Conservation (phyloP, 768 basidiomycete species). For the Termitomyces heimii region DNA sequence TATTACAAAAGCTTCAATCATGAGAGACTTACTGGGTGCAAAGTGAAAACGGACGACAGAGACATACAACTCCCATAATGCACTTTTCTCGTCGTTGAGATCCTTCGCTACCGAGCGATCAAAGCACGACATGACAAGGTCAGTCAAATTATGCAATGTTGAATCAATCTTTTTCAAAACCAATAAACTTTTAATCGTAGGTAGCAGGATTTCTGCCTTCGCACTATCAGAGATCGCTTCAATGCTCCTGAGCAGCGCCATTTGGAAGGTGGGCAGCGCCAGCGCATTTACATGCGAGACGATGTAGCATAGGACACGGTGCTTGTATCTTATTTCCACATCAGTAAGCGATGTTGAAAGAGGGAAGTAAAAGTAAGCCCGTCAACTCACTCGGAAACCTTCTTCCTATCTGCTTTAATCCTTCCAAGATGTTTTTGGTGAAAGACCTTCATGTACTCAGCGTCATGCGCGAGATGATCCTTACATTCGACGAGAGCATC, state of each 20-base stretch:
- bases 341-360: background rate
- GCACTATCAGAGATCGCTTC: constrained; percentile 40
- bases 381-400: constrained; percentile 42
- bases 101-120: constrained; percentile 38
- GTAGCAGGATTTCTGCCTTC: constrained; percentile 49
- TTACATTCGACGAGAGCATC: constrained; percentile 40
- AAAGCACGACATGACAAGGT: constrained; percentile 43
- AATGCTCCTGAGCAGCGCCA: constrained; percentile 45
- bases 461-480: constrained; percentile 58
- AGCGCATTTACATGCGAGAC: constrained; percentile 73
- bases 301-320: constrained; percentile 67
- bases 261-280: constrained; percentile 38
- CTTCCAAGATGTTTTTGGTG: constrained; percentile 51
- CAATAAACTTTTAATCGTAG: constrained; percentile 42
- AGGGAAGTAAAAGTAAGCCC: background rate
- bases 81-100: constrained; percentile 36
- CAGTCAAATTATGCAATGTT: constrained; percentile 28
- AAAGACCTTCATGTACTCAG: constrained; percentile 48
- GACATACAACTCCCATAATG: constrained; percentile 48
- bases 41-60: constrained; percentile 39
- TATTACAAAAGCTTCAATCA: background rate
- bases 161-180: constrained; percentile 15
- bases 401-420: constrained; percentile 48
- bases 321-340: constrained; percentile 49
- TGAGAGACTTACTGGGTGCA: constrained; percentile 33